phyloP scores from a whole-genome alignment of 768 basidiomycete species.

The Xerocomus brunneocitrinus region DNA sequence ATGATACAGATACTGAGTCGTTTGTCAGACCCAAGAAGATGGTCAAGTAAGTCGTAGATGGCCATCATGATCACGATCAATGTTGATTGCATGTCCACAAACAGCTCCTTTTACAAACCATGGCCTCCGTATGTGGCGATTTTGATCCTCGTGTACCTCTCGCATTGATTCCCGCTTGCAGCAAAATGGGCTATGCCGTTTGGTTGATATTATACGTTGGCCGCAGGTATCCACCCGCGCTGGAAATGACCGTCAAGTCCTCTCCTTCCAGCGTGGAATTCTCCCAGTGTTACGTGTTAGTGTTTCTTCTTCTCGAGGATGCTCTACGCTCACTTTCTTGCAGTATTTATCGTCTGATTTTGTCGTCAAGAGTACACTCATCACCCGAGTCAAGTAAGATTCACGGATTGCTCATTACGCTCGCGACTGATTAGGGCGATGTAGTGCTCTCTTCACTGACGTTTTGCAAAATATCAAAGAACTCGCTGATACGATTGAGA shows the following conservation, averaged over 20 bases:
- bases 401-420: not conserved
- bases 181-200: conserved; percentile 48
- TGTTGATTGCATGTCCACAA: not conserved
- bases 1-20: not conserved
- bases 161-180: conserved; percentile 9
- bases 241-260: conserved; percentile 28
- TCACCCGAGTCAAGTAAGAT: conserved; percentile 47
- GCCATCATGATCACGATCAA: not conserved
- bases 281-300: conserved; percentile 50
- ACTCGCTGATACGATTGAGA: conserved; percentile 38
- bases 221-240: conserved; percentile 36
- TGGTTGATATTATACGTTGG: conserved; percentile 49
- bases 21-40: conserved; percentile 41
- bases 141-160: not conserved
- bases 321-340: not conserved
- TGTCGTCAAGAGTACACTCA: conserved; percentile 53
- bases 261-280: conserved; percentile 60
- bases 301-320: not conserved
- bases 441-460: conserved; percentile 42
- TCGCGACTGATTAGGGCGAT: conserved; percentile 5
- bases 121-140: conserved; percentile 34
- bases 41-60: conserved; percentile 40
- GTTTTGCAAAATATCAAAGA: conserved; percentile 43
- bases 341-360: conserved; percentile 59
- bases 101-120: conserved; percentile 37